Base-by-base conservation (phyloP, 2,329 filamentous ascomycete genomes). In the Sphaerulina vaccinii region DNA sequence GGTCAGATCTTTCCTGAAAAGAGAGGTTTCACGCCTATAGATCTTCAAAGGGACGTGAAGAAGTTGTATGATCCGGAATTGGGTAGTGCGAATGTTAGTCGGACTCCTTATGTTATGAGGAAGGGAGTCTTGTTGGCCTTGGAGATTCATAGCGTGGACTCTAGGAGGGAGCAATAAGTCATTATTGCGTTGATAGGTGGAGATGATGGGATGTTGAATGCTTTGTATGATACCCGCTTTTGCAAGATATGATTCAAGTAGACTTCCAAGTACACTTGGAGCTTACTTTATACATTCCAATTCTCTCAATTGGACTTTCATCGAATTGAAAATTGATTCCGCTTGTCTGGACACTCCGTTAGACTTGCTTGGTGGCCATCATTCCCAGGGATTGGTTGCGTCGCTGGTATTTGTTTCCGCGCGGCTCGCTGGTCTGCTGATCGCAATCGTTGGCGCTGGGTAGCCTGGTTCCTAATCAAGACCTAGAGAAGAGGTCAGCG, bases 21-120 rank as follows among this genome's bases (percentile, higher is more conserved):
- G n/a, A n/a, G n/a, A 13, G 63, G 61, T 10, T 68, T 68, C 53
- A 62, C 58, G n/a, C 43, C 59, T 8, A 40, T 59, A 9, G 64
- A 67, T 29, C 50, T 67, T 2, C 61, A 57, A 38, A 49, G 49
- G 8, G 49, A 49, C 10, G 43, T 60, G 7, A 62, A 62, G 51
- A 54, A 49, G 38, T 41, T 62, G 10, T 36, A 54, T 36, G 61
- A 66, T 49, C 56, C 57, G 16, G 58, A 62, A 19, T 49, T 63
- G 3, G 64, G 64, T 18, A 56, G 54, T 42, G 62, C 62, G 8
- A 56, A 56, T 21, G 59, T 64, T 2, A 63, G 64, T 2, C 70
- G 15, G 63, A 68, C 59, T 13, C 55, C 57, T 10, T 59, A 58
- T 18, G 49, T 54, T 2, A 29, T 52, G 22, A 52, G 73, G 69